Percentiles rank a stretch among this genome's conserved stretches.
Conservation (phyloP, 768 basidiomycete genomes). For the Candolleomyces aberdarensis region DNA sequence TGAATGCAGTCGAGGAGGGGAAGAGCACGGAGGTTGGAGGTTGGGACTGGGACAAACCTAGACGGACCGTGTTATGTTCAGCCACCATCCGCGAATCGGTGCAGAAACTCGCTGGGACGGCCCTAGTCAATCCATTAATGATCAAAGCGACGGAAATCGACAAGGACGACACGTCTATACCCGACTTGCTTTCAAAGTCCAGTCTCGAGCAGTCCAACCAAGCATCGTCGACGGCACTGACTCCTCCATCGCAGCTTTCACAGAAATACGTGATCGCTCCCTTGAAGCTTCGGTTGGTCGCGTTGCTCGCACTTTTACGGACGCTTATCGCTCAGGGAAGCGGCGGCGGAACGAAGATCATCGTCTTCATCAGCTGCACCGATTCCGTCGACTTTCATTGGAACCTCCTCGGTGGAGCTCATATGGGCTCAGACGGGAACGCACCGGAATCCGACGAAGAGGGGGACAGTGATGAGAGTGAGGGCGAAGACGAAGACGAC, state of each 20-base stretch:
- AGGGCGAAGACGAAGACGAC: slow-evolving; percentile 18
- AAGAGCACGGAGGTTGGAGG: slow-evolving; percentile 72
- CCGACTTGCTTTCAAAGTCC: not conserved
- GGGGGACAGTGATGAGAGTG: slow-evolving; percentile 13
- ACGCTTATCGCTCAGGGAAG: slow-evolving; percentile 63
- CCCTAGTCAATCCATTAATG: slow-evolving; percentile 76
- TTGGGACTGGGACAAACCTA: slow-evolving; percentile 77
- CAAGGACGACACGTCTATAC: slow-evolving; percentile 18
- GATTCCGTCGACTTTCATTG: slow-evolving; percentile 99
- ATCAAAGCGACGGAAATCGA: slow-evolving; percentile 70
- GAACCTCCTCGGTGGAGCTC: slow-evolving; percentile 70
- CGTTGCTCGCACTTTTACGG: slow-evolving; percentile 83
- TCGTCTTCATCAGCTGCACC: slow-evolving; percentile 95
- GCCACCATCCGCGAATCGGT: slow-evolving; percentile 96
- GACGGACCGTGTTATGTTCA: slow-evolving; percentile 91
- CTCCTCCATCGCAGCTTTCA: slow-evolving; percentile 88
- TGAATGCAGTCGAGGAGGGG: slow-evolving; percentile 63
- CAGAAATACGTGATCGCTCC: slow-evolving; percentile 92
- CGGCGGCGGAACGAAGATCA: slow-evolving; percentile 64
- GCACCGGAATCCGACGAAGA: slow-evolving; percentile 11
- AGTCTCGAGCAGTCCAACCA: no score
- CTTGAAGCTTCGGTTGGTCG: slow-evolving; percentile 90
- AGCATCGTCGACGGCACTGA: slow-evolving; percentile 57
- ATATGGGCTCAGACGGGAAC: slow-evolving; percentile 46
- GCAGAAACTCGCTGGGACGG: slow-evolving; percentile 84